Evolutionary conservation across 179 eudicot genomes (phyloP).

Genomic region (Beta corolliflora): DNA sequence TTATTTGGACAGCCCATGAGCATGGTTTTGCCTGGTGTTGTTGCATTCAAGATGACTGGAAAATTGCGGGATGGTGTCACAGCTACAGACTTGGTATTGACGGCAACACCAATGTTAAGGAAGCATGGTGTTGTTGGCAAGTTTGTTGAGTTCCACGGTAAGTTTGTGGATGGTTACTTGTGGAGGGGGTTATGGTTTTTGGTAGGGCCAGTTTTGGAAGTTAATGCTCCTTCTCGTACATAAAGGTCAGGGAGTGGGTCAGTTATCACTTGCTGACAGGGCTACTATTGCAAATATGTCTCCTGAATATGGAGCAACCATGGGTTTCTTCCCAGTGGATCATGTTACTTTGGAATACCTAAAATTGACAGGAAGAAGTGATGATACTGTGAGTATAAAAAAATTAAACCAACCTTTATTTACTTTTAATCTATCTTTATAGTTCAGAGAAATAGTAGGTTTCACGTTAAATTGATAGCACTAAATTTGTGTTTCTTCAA

Average conservation of each 20-base stretch:
- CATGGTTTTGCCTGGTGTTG: constrained; percentile 97
- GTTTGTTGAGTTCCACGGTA: constrained; percentile 97
- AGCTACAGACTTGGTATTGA: constrained; percentile 95
- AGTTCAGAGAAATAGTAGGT: too few species aligned
- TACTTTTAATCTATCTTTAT: not conserved
- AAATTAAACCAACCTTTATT: too few species aligned
- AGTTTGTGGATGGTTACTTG: constrained; percentile 13
- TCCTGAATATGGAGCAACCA: constrained; percentile 99
- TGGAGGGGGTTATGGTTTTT: not conserved
- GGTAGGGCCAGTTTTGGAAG: not conserved
- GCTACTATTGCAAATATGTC: constrained; percentile 99
- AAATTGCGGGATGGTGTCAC: constrained; percentile 78
- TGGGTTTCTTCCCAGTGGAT: constrained; percentile 99
- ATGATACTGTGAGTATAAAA: constrained; percentile 65
- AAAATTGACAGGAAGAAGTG: constrained; percentile 94
- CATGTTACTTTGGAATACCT: constrained; percentile 88
- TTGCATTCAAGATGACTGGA: constrained; percentile 83
- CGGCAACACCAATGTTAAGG: constrained; percentile 95
- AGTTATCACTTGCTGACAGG: constrained; percentile 89
- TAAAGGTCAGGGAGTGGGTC: constrained; percentile 81
- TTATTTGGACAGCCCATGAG: constrained; percentile 77
- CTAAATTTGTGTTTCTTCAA: not conserved
- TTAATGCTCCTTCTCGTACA: constrained; percentile 1
- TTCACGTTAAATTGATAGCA: not conserved
- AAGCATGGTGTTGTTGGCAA: constrained; percentile 84